Conservation (phyloP, 2,329 filamentous ascomycete species). For the Escovopsis sp. region DNA sequence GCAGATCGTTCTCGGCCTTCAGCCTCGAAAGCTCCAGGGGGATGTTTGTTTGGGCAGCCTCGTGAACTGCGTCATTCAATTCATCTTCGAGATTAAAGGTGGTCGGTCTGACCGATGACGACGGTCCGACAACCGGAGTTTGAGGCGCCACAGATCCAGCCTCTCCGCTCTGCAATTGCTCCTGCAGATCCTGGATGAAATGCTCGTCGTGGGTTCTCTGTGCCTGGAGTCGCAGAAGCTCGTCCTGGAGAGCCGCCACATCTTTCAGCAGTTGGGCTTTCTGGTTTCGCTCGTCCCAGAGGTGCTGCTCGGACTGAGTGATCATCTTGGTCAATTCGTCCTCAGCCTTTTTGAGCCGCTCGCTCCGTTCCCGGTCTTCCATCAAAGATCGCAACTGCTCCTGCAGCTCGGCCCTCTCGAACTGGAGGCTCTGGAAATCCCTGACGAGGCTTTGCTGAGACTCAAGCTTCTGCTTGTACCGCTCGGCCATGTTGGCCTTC, state of each 20-base stretch:
- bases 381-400: slow-evolving; percentile 28
- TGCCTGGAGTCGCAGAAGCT: slow-evolving; percentile 32
- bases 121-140: slow-evolving; percentile 7
- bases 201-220: slow-evolving; percentile 36
- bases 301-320: slow-evolving; percentile 25
- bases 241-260: slow-evolving; percentile 28
- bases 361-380: slow-evolving; percentile 19
- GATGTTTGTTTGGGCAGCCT: slow-evolving; percentile 24
- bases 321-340: slow-evolving; percentile 27
- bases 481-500: slow-evolving; percentile 48
- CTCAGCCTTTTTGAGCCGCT: slow-evolving; percentile 22
- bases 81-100: slow-evolving; percentile 43
- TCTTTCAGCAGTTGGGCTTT: slow-evolving; percentile 33
- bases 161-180: slow-evolving; percentile 34
- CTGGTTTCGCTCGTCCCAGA: slow-evolving; percentile 29
- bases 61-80: slow-evolving; percentile 33
- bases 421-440: slow-evolving; percentile 40
- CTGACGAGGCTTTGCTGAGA: slow-evolving; percentile 38
- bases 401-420: slow-evolving; percentile 38
- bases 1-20: slow-evolving; percentile 45
- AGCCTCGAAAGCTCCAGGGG: slow-evolving; percentile 41
- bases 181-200: slow-evolving; percentile 43
- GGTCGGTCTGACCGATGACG: slow-evolving; percentile 2
- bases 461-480: slow-evolving; percentile 49
- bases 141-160: slow-evolving; percentile 6